These are phyloP conservation scores for Fusarium verticillioides DNA, from an alignment of 2,329 filamentous ascomycete species.

Conservation along the genomic window DNA sequence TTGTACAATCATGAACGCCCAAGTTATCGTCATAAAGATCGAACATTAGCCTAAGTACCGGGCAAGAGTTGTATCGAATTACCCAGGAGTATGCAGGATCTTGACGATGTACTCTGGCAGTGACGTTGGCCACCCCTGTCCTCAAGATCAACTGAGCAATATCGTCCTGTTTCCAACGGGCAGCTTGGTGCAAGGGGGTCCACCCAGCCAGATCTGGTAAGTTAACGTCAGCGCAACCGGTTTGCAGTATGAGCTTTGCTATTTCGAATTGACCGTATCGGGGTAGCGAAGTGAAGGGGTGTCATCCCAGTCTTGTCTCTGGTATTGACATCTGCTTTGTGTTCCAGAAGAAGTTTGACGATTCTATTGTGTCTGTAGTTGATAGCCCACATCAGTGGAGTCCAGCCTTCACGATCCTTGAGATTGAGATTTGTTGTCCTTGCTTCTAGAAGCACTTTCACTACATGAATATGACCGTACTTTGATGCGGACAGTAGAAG, in stretches of 20 bases:
- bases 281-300: neutral
- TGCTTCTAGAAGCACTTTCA: neutral
- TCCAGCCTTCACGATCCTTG: neutral
- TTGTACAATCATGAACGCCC: neutral
- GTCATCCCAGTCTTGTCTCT: neutral
- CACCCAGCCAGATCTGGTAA: neutral
- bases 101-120: neutral
- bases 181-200: neutral
- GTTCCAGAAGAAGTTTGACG: neutral
- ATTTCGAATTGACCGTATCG: neutral
- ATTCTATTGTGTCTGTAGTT: rapidly evolving
- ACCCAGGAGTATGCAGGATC: neutral
- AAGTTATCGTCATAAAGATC: neutral
- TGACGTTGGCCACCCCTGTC: neutral
- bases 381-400: neutral
- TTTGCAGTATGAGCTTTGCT: neutral
- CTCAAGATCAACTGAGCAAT: neutral
- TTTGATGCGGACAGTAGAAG: neutral
- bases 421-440: rapidly evolving
- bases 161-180: neutral
- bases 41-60: neutral
- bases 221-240: neutral
- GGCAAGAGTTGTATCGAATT: neutral
- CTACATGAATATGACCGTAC: neutral
- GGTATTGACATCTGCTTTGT: neutral